Evolutionary conservation across 768 basidiomycete genomes (phyloP).

Genomic region (Mycena indigotica): DNA sequence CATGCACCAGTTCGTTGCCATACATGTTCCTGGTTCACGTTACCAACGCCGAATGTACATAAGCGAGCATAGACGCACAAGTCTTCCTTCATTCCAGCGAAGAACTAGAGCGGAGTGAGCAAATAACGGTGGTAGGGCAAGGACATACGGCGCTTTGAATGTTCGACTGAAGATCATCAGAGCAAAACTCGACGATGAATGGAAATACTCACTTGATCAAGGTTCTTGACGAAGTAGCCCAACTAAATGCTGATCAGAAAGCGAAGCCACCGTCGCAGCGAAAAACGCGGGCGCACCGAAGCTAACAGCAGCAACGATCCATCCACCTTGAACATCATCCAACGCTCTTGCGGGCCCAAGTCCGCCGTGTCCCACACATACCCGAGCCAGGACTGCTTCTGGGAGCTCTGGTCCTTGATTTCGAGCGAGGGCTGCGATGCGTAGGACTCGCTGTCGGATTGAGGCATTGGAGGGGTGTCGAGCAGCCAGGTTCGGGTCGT

Average conservation of each 20-base stretch:
- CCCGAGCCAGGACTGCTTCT: not conserved
- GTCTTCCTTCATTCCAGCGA: conserved; percentile 23
- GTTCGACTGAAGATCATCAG: no score
- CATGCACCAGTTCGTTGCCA: conserved; percentile 18
- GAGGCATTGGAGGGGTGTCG: no score
- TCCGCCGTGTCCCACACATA: not conserved
- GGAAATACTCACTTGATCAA: no score
- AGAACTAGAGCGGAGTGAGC: conserved; percentile 6
- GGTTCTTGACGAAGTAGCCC: conserved; percentile 24
- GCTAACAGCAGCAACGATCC: not conserved
- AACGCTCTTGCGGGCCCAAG: not conserved
- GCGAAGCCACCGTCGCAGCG: not conserved
- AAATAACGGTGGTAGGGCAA: not conserved
- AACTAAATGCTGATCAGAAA: conserved; percentile 10
- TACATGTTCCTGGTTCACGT: conserved; percentile 9
- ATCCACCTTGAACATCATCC: not conserved
- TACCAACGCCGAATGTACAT: not conserved
- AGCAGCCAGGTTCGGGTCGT: no score
- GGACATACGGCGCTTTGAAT: conserved; percentile 14
- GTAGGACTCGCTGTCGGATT: no score
- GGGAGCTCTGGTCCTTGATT: not conserved
- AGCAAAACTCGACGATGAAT: no score
- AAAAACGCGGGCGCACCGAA: not conserved
- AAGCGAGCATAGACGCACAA: conserved; percentile 1
- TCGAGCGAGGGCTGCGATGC: not conserved